Percentiles rank a stretch among this genome's conserved stretches.
phyloP scores from a whole-genome alignment of 2,329 filamentous ascomycete genomes.

The Ceratocystis papillata region DNA sequence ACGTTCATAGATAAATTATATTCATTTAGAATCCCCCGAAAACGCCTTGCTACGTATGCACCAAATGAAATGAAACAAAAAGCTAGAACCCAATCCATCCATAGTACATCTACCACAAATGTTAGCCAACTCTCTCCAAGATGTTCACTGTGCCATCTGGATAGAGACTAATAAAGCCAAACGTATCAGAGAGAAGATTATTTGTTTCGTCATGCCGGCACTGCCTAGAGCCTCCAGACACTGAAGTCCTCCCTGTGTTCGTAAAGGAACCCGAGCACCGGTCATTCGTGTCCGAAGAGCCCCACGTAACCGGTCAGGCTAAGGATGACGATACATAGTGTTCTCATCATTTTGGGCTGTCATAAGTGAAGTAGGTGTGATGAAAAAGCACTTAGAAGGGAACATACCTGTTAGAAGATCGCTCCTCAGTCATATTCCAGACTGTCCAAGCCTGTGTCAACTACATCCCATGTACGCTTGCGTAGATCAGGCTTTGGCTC shows the following conservation, averaged over 20 bases:
- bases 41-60: not conserved
- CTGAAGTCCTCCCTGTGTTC: slow-evolving; percentile 17
- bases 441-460: slow-evolving; percentile 49
- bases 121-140: not conserved
- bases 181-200: slow-evolving; percentile 46
- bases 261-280: slow-evolving; percentile 4
- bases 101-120: not conserved
- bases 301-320: slow-evolving; percentile 51
- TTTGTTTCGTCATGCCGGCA: slow-evolving; percentile 32
- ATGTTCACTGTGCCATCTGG: not conserved
- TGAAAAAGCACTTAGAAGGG: too few relatives aligned
- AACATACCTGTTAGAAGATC: slow-evolving; percentile 24
- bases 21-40: not conserved
- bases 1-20: not conserved
- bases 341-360: slow-evolving; percentile 61
- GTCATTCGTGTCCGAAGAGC: slow-evolving; percentile 15
- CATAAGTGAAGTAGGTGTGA: not conserved
- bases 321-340: slow-evolving; percentile 86
- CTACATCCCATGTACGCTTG: slow-evolving; percentile 57
- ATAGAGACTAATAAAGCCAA: not conserved
- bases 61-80: too few relatives aligned
- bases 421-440: slow-evolving; percentile 47
- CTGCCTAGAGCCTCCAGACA: slow-evolving; percentile 17
- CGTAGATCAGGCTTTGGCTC: slow-evolving; percentile 50
- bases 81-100: not conserved